Conservation (phyloP, 768 basidiomycete genomes). For the Xanthoconium stramineum region DNA sequence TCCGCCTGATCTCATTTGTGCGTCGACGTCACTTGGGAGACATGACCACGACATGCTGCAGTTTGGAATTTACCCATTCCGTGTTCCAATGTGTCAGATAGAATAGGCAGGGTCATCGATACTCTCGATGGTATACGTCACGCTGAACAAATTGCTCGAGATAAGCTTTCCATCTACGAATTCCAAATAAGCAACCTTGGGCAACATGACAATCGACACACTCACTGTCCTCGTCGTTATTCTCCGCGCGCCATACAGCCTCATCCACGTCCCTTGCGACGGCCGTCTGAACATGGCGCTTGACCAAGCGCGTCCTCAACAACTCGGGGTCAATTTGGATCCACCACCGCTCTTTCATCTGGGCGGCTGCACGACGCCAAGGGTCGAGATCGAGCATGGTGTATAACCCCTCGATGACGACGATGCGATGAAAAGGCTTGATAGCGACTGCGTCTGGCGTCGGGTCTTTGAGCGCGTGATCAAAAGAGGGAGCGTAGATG, state of each 20-base stretch:
- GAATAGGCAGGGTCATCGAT: slow-evolving; percentile 36
- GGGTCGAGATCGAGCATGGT: slow-evolving; percentile 66
- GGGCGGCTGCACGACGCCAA: slow-evolving; percentile 72
- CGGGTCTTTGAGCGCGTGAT: slow-evolving; percentile 89
- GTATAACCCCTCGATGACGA: slow-evolving; percentile 92
- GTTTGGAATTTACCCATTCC: neutral
- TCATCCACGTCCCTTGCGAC: slow-evolving; percentile 63
- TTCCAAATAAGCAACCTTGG: neutral
- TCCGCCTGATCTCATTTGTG: too few relatives aligned
- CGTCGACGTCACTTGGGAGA: too few relatives aligned
- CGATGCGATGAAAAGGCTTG: slow-evolving; percentile 62
- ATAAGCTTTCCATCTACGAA: slow-evolving; percentile 43
- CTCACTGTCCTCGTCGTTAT: slow-evolving; percentile 77
- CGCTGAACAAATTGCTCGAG: slow-evolving; percentile 35
- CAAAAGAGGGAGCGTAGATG: slow-evolving; percentile 71
- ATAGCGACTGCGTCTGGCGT: slow-evolving; percentile 56
- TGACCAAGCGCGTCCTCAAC: slow-evolving; percentile 59
- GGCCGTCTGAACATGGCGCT: slow-evolving; percentile 73
- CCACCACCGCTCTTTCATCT: slow-evolving; percentile 80
- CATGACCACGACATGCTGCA: too few relatives aligned
- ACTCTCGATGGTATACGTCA: slow-evolving; percentile 41
- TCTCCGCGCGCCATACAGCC: slow-evolving; percentile 66
- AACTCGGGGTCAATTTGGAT: slow-evolving; percentile 54
- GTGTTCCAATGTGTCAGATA: neutral
- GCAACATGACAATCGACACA: neutral